These are phyloP conservation scores for Dillenia turbinata DNA, from an alignment of 164 flowering plant genomes.

Conservation along the genomic window DNA sequence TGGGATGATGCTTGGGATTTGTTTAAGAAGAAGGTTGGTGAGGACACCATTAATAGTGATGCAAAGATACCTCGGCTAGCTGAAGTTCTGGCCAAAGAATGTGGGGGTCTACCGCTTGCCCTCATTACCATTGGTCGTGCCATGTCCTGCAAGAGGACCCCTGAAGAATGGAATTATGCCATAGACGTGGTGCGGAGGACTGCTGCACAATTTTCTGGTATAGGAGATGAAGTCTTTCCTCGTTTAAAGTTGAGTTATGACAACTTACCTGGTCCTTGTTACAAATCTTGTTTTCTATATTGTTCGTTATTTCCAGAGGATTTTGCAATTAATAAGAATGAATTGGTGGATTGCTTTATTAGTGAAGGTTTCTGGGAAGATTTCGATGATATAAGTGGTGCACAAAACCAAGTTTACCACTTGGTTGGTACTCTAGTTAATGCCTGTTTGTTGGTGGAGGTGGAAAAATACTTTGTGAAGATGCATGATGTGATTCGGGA, in stretches of 20 bases:
- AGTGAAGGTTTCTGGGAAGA: not conserved
- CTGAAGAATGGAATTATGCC: not conserved
- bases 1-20: constrained; percentile 1
- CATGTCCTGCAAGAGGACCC: constrained; percentile 2
- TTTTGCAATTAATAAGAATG: not conserved
- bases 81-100: not conserved
- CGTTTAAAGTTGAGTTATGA: constrained; percentile 12
- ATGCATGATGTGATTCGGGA: constrained; percentile 14
- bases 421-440: constrained; percentile 3
- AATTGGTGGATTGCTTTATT: constrained; percentile 8
- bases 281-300: constrained; percentile 3
- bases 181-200: not conserved
- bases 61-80: not conserved
- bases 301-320: constrained; percentile 10
- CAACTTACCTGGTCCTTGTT: not conserved
- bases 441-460: constrained; percentile 4
- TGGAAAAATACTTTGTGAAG: constrained; percentile 5
- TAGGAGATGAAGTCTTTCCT: constrained; percentile 3
- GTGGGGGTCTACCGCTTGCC: not conserved
- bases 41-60: not conserved
- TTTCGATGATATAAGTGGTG: not conserved
- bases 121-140: constrained; percentile 1
- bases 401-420: not conserved
- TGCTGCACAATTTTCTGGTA: constrained; percentile 9
- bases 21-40: constrained; percentile 6